Conservation (phyloP, 1,284 basidiomycete genomes). For the Flammula alnicola region DNA sequence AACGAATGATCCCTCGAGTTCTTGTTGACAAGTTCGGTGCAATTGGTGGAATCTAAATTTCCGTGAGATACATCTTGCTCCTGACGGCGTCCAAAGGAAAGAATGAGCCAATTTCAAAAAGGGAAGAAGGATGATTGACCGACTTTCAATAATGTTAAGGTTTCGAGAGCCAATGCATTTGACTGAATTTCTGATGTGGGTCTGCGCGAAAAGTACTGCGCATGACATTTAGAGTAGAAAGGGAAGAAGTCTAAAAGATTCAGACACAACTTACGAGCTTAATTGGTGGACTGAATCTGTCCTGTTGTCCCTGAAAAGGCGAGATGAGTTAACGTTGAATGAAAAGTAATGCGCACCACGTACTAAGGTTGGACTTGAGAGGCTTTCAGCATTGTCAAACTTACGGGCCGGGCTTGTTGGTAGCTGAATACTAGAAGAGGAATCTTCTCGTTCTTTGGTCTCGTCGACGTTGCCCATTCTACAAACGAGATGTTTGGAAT, state of each 20-base stretch:
- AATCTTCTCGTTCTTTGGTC: conserved; percentile 9
- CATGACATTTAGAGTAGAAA: background rate
- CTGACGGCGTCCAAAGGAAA: no score
- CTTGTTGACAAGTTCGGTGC: no score
- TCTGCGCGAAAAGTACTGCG: background rate
- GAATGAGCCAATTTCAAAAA: no score
- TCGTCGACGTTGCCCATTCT: conserved; percentile 22
- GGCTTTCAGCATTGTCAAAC: background rate
- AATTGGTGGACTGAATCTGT: conserved; percentile 1
- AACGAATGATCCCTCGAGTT: conserved; percentile 13
- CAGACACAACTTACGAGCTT: conserved; percentile 1
- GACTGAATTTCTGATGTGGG: background rate
- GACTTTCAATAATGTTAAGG: background rate
- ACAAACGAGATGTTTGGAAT: background rate
- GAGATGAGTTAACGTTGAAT: no score
- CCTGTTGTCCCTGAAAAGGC: conserved; percentile 4
- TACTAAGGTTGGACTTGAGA: background rate
- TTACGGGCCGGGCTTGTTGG: background rate
- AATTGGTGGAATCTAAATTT: no score
- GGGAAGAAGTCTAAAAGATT: background rate
- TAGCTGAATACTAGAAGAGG: background rate
- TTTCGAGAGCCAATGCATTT: background rate
- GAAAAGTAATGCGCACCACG: background rate
- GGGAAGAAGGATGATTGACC: background rate
- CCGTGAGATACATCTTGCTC: no score